A percentile compares a stretch with the other conserved stretches of the same genome.
phyloP scores from a whole-genome alignment of 257 asterid species.

The Catharanthus roseus region DNA sequence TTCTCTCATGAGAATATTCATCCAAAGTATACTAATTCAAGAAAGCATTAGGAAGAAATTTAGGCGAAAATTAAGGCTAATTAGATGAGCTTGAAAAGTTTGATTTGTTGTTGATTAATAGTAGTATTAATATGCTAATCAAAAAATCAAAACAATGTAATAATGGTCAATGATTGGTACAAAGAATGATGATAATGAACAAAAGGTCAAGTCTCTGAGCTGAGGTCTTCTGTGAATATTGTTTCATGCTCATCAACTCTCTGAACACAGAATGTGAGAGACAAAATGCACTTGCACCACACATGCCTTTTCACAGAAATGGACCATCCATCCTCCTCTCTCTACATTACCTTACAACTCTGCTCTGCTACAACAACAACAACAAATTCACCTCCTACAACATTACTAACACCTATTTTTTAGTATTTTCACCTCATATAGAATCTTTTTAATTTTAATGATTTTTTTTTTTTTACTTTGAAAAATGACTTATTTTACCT shows the following conservation, averaged over 20 bases:
- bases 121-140: neutral
- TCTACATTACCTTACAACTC: slow-evolving; percentile 1
- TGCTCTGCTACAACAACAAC: too few relatives aligned
- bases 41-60: neutral
- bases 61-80: neutral
- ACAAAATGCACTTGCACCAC: slow-evolving; percentile 6
- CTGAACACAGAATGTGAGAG: neutral
- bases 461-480: neutral
- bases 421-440: too few relatives aligned
- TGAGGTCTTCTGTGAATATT: neutral
- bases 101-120: neutral
- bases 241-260: too few relatives aligned
- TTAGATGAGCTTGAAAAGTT: too few relatives aligned
- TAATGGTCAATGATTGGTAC: slow-evolving; percentile 11
- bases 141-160: too few relatives aligned
- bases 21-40: neutral
- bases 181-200: too few relatives aligned
- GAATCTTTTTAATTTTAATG: neutral
- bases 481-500: neutral
- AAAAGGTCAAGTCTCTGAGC: too few relatives aligned
- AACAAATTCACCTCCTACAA: too few relatives aligned
- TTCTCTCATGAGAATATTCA: neutral
- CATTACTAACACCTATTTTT: neutral
- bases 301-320: slow-evolving; percentile 9
- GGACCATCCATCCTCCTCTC: slow-evolving; percentile 13